Percentiles rank a stretch among this genome's conserved stretches.
Conservation (phyloP, 2,329 filamentous ascomycete genomes). For the Cladosporium halotolerans region DNA sequence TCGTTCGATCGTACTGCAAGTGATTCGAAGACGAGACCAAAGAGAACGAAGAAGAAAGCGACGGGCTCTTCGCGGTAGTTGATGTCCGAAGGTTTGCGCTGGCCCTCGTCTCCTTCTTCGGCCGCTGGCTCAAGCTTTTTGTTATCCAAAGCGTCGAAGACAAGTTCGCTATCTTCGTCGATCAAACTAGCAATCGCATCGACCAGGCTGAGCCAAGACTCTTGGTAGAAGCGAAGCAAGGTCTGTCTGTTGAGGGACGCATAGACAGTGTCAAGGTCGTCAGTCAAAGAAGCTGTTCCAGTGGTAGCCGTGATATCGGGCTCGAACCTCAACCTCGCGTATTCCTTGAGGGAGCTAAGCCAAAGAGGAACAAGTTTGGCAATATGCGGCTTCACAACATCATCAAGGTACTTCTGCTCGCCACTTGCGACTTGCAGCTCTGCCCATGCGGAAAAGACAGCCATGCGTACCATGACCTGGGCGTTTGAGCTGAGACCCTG, state of each 20-base stretch:
- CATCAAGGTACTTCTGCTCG: constrained; percentile 81
- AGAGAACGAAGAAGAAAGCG: constrained; percentile 97
- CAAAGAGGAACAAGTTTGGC: constrained; percentile 85
- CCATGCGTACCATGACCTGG: constrained; percentile 97
- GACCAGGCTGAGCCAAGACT: constrained; percentile 91
- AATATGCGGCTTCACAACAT: constrained; percentile 86
- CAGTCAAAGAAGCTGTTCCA: constrained; percentile 65
- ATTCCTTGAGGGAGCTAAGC: constrained; percentile 88
- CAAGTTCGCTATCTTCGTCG: constrained; percentile 94
- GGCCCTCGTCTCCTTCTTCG: constrained; percentile 12
- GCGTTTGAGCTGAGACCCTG: constrained; percentile 91
- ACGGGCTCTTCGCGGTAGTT: constrained; percentile 98
- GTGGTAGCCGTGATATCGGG: constrained; percentile 92
- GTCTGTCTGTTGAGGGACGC: constrained; percentile 92
- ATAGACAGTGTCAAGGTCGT: constrained; percentile 88
- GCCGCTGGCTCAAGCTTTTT: constrained; percentile 41
- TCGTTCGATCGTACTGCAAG: constrained; percentile 72
- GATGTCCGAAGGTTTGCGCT: constrained; percentile 58
- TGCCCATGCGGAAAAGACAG: constrained; percentile 94
- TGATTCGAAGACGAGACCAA: constrained; percentile 93
- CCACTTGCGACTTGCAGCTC: constrained; percentile 91
- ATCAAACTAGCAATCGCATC: constrained; percentile 96
- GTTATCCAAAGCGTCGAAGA: constrained; percentile 92
- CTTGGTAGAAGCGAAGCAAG: constrained; percentile 89
- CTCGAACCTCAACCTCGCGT: constrained; percentile 87